Base-by-base conservation (phyloP, 148 eudicot genomes). In the Heliamphora exappendiculata region DNA sequence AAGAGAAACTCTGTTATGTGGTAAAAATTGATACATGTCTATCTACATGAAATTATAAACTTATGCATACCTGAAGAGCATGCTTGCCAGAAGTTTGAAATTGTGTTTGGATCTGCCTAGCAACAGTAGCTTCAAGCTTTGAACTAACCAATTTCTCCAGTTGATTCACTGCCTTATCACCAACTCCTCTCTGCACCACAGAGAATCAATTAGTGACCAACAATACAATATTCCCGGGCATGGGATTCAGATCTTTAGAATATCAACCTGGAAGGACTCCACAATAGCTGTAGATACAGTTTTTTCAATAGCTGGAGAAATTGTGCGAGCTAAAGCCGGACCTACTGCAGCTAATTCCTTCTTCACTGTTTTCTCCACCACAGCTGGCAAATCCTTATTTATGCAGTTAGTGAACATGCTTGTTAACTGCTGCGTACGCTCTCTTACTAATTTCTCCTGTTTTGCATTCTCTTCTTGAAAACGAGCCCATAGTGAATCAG, bases 51-150 rank as follows among this genome's bases (percentile, higher is more conserved):
- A 58, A 26, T 58, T 7, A 76, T n/a, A n/a, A 75, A 75, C 6
- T 28, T 39, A 47, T 29, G 26, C 71, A 70, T 83, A 92, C 97
- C 95, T 92, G 98, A 75, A 95, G 92, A 73, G 91, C 90, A 84
- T 95, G 99, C 83, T 87, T 95, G 77, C 90, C 99, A 79, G 93
- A 91, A 49, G 98, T 91, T 80, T 91, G 98, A 69, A 93, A 93
- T 82, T 95, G 99, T 11, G 83, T 70, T 85, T 88, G 98, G 78
- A 95, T 91, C 66, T 91, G 99, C 80, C 97, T 85, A 17, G 91
- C 89, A 84, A 95, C 86, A 42, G 86, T 87, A 59, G 91, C 85
- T 84, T 95, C 99, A 74, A 95, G 84, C 79, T 90, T 95, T 50
- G 89, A 82, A 73, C 85, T 91, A 39, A 92, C 84, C 29, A 94